phyloP scores from a whole-genome alignment of 192 early-diverging fungal genomes.

The Coemansia sp. region DNA sequence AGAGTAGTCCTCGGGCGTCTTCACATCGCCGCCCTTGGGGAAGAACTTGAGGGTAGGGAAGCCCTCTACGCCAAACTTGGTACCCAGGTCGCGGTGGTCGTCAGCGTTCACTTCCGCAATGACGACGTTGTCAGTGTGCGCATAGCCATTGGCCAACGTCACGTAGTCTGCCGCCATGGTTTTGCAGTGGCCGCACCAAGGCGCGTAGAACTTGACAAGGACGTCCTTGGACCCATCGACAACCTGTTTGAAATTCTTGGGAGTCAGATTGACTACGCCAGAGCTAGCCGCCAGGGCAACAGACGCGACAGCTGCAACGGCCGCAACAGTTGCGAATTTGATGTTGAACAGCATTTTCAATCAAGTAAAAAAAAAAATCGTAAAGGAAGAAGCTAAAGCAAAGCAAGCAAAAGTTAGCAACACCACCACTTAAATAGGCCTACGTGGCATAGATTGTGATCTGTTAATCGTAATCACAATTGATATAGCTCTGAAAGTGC shows the following conservation, averaged over 20 bases:
- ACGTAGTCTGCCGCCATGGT: slow-evolving; percentile 72
- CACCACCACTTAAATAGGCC: not conserved
- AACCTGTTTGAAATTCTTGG: slow-evolving; percentile 54
- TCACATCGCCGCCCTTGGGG: slow-evolving; percentile 72
- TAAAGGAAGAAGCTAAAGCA: not conserved
- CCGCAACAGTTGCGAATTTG: slow-evolving; percentile 32
- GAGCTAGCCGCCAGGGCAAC: slow-evolving; percentile 29
- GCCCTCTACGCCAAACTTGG: slow-evolving; percentile 73
- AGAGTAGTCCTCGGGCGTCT: slow-evolving; percentile 75
- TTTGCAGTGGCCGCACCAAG: slow-evolving; percentile 90
- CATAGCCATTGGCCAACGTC: slow-evolving; percentile 76
- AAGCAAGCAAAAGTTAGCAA: too few relatives aligned
- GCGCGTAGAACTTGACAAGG: slow-evolving; percentile 87
- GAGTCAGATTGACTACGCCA: slow-evolving; percentile 45
- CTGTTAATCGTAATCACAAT: not conserved
- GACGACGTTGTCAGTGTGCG: slow-evolving; percentile 73
- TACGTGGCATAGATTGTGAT: not conserved
- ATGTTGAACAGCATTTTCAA: slow-evolving; percentile 37
- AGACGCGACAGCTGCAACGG: slow-evolving; percentile 40
- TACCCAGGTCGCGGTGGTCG: slow-evolving; percentile 79
- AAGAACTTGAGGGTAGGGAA: slow-evolving; percentile 96
- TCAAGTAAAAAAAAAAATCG: slow-evolving; percentile 1
- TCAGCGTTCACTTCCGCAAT: slow-evolving; percentile 93
- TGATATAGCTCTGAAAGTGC: not conserved
- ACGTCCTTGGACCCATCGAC: slow-evolving; percentile 76